Evolutionary conservation across 208 protist species (phyloP).

Genomic region (Spongospora subterranea): DNA sequence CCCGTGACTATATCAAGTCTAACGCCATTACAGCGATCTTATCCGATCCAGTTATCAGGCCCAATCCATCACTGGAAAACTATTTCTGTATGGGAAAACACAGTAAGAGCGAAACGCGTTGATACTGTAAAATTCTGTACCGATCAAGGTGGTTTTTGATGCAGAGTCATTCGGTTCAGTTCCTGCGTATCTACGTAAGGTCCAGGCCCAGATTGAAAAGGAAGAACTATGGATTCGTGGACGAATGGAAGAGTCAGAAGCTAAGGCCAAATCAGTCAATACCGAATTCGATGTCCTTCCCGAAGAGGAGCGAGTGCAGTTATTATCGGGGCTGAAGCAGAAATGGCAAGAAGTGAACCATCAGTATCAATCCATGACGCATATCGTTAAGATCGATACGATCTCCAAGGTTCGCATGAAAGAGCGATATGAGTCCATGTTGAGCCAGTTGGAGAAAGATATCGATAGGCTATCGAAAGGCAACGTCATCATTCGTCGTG

Average conservation of each 20-base stretch:
- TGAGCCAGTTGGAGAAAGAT: slow-evolving; percentile 33
- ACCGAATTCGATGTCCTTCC: neutral
- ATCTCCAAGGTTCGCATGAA: slow-evolving; percentile 17
- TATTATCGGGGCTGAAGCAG: neutral
- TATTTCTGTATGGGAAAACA: slow-evolving; percentile 29
- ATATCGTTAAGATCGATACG: slow-evolving; percentile 38
- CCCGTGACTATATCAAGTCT: slow-evolving; percentile 21
- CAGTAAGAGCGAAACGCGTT: neutral
- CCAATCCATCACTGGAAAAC: neutral
- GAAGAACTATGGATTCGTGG: neutral
- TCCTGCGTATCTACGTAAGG: neutral
- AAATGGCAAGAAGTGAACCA: slow-evolving; percentile 36
- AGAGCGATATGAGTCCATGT: neutral
- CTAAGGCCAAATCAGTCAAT: neutral
- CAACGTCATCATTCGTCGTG: slow-evolving; percentile 20
- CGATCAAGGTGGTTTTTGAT: neutral
- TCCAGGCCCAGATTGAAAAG: neutral
- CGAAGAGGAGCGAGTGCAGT: neutral
- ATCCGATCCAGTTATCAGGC: neutral
- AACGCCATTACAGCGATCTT: slow-evolving; percentile 14
- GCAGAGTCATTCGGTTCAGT: slow-evolving; percentile 32
- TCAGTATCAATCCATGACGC: slow-evolving; percentile 45
- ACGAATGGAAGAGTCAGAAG: neutral
- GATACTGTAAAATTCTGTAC: neutral
- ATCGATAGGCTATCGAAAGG: neutral